A percentile compares a stretch with the other conserved stretches of the same genome.
These are phyloP conservation scores for Saturnispora silvae DNA, from an alignment of 805 yeast species.

Conservation along the genomic window DNA sequence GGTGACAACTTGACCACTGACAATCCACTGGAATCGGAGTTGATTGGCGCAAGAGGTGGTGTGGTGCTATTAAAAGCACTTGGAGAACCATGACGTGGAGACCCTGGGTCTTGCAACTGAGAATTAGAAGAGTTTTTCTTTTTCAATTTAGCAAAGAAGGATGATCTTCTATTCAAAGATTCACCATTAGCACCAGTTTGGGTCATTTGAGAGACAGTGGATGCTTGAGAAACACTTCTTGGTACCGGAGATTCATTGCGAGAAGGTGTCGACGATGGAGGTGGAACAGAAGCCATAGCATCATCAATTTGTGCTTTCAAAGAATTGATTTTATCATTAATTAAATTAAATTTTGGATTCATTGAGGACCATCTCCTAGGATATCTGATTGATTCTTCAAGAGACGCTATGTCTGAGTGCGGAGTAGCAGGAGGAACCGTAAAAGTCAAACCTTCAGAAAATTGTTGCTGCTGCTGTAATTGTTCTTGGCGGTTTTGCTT, in stretches of 20 bases:
- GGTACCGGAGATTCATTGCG: background rate
- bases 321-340: background rate
- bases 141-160: slow-evolving; percentile 8
- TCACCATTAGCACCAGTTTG: background rate
- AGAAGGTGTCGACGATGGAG: background rate
- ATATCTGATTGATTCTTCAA: slow-evolving; percentile 3
- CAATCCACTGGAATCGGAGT: slow-evolving; percentile 1
- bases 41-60: background rate
- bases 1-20: background rate
- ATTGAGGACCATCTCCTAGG: slow-evolving; percentile 3
- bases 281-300: background rate
- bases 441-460: too few species aligned
- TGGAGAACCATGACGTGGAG: too few species aligned
- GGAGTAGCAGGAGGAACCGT: background rate
- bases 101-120: too few species aligned
- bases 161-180: slow-evolving; percentile 3
- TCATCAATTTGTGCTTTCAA: background rate
- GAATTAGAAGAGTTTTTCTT: slow-evolving; percentile 1
- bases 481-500: slow-evolving; percentile 18
- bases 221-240: background rate
- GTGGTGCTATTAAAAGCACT: background rate
- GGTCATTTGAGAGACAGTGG: background rate
- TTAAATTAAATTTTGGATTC: slow-evolving; percentile 2
- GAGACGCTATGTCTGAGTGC: background rate
- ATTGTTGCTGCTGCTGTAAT: background rate